Conservation (phyloP, 106 monocot species). For the Ottelia alismoides region DNA sequence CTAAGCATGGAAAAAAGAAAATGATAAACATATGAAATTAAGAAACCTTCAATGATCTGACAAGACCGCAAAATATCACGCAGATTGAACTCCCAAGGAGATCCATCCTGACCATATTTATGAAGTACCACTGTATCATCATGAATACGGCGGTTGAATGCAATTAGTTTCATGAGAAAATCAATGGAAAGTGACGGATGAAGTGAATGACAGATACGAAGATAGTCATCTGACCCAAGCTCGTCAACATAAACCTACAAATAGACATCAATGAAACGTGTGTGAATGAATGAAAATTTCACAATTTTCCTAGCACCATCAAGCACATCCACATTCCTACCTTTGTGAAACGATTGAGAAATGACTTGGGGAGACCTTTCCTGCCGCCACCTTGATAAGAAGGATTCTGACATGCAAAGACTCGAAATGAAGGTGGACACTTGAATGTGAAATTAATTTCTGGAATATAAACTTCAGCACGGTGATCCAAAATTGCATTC, state of each 20-base stretch:
- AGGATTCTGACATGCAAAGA: constrained; percentile 99
- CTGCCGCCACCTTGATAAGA: constrained; percentile 91
- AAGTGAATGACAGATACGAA: constrained; percentile 64
- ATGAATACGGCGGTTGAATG: constrained; percentile 57
- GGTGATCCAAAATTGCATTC: constrained; percentile 94
- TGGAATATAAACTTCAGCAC: constrained; percentile 91
- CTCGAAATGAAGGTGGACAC: constrained; percentile 69
- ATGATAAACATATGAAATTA: constrained; percentile 4
- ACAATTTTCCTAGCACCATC: neutral
- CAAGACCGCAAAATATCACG: constrained; percentile 94
- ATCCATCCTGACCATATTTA: constrained; percentile 85
- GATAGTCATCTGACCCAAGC: constrained; percentile 61
- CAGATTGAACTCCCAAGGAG: constrained; percentile 99
- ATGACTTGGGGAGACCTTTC: constrained; percentile 95
- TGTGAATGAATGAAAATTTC: neutral
- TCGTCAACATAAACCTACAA: constrained; percentile 89
- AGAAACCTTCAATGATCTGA: constrained; percentile 83
- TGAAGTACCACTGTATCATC: constrained; percentile 62
- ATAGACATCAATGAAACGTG: neutral
- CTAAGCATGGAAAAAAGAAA: neutral
- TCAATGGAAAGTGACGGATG: constrained; percentile 38
- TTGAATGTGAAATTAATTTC: constrained; percentile 62
- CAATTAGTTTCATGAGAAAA: constrained; percentile 57
- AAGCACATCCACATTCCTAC: constrained; percentile 9
- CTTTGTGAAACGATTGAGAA: constrained; percentile 94